Conservation (phyloP, 2,329 filamentous ascomycete genomes). For the Xylaria digitata region DNA sequence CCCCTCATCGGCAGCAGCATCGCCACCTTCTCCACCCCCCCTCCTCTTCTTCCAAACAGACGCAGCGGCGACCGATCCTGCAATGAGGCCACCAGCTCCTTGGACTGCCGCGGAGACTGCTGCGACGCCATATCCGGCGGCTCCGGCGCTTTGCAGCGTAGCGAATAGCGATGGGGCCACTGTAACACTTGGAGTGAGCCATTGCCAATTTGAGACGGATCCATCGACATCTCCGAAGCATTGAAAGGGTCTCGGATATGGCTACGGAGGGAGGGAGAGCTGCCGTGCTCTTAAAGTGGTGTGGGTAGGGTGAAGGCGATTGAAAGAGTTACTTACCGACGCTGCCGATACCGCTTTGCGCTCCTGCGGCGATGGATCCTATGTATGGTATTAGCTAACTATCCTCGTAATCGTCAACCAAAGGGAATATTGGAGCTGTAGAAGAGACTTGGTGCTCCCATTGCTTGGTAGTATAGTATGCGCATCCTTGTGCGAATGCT, state of each 20-base stretch:
- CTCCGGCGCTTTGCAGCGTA: conserved; percentile 43
- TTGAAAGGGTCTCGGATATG: background rate
- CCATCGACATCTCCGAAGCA: background rate
- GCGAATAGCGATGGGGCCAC: conserved; percentile 40
- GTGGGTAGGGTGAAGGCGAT: background rate
- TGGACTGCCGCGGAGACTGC: too few species aligned
- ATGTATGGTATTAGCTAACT: background rate
- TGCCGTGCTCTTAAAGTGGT: too few species aligned
- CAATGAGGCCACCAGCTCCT: too few species aligned
- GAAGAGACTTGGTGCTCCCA: too few species aligned
- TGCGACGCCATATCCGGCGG: conserved; percentile 42
- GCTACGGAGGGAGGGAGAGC: rapidly evolving
- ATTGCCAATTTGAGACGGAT: background rate
- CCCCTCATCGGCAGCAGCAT: too few species aligned
- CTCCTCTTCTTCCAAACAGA: too few species aligned
- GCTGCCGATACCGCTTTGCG: conserved; percentile 41
- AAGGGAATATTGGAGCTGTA: too few species aligned
- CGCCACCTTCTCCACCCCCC: too few species aligned
- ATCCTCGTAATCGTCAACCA: too few species aligned
- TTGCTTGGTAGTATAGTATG: too few species aligned
- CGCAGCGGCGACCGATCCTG: too few species aligned
- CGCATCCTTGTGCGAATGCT: background rate
- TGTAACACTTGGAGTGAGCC: background rate
- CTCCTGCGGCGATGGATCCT: conserved; percentile 41
- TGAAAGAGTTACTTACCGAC: conserved; percentile 24